These are phyloP conservation scores for Aspergillus novoparasiticus DNA, from an alignment of 2,329 filamentous ascomycete genomes.

Conservation along the genomic window DNA sequence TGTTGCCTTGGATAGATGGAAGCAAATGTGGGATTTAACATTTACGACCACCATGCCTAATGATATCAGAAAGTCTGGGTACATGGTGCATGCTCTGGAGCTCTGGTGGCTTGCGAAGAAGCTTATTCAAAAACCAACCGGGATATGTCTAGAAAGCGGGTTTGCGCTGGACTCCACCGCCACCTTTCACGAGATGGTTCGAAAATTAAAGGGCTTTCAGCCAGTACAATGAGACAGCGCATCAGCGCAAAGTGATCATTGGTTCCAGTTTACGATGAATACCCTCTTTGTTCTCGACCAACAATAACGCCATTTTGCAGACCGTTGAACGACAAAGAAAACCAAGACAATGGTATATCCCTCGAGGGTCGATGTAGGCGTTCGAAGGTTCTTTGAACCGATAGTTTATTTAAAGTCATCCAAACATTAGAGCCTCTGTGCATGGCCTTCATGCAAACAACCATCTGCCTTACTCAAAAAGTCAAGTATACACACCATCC, in stretches of 20 bases:
- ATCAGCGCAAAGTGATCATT: rapidly evolving
- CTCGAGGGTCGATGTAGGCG: background rate
- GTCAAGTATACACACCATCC: background rate
- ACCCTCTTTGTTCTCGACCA: background rate
- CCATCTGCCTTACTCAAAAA: no score
- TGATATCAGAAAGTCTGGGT: background rate
- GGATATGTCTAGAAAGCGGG: background rate
- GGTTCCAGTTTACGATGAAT: background rate
- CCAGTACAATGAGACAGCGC: background rate
- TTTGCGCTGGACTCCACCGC: background rate
- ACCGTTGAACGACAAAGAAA: rapidly evolving
- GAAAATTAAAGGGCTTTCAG: background rate
- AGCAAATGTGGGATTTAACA: background rate
- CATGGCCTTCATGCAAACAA: background rate
- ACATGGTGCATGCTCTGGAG: background rate
- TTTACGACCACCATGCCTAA: background rate
- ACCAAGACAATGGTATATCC: background rate
- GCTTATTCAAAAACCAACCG: background rate
- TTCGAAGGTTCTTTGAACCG: background rate
- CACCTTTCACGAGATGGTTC: background rate
- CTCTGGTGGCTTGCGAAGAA: background rate
- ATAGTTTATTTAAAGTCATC: background rate
- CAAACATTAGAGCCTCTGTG: background rate
- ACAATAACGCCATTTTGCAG: background rate
- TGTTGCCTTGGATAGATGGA: background rate